Base-by-base conservation (phyloP, 2,329 filamentous ascomycete genomes). In the Ophiostoma himal-ulmi region DNA sequence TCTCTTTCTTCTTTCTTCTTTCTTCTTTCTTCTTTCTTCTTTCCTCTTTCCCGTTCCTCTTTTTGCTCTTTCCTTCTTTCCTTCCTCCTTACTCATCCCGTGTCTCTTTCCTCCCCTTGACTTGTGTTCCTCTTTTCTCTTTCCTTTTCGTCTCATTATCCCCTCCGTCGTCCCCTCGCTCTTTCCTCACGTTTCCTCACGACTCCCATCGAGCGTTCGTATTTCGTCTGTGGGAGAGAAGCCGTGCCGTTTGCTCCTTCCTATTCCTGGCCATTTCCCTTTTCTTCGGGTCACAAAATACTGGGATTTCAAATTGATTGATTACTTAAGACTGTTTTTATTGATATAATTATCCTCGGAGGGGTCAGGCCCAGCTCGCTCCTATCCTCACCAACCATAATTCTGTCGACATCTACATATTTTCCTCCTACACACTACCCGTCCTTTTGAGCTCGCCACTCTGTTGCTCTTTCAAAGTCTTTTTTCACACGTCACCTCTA, bases 161-260 rank as follows among this genome's bases (percentile, higher is more conserved):
- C 20, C 60, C 60, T 64, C 60, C n/a, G 20, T 48, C 44, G 44
- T 20, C 44, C 36, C 48, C 13, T 65, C 41, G 57, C 54, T 70
- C 52, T 41, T 62, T 71, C 64, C 57, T 70, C 20, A 60, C 14
- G 13, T 54, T 57, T 71, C 52, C 57, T 70, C 20, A 60, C 34
- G 13, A 44, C 41, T 67, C 44, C 44, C 70, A 60, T 70, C 66
- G 68, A 62, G 65, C 26, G 57, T 70, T 71, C 70, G 68, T 52
- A 22, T 54, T 68, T 68, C 30, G 57, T 60, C 14, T 48, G 60
- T 17, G 39, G 48, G 30, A 65, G 52, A 20, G 14, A 22, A 65
- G n/a, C 2, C 44, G 17, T 37, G 48, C 17, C 41, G 65, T 37
- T n/a, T 52, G 34, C 26, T 60, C 48, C 64, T 70, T 68, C 41